Base-by-base conservation (phyloP, 768 basidiomycete species). In the Rossbeevera mucosa region DNA sequence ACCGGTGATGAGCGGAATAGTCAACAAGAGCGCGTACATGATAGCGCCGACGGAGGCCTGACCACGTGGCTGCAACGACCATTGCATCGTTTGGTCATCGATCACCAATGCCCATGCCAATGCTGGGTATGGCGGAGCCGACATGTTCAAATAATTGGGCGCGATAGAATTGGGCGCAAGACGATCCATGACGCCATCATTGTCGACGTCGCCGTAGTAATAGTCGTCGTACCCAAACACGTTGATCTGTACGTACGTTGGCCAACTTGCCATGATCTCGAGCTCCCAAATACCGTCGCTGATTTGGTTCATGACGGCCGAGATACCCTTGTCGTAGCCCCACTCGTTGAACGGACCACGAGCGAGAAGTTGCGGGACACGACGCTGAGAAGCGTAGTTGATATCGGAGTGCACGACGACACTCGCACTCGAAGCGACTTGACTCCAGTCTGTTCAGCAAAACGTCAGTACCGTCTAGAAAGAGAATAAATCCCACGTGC, bases 291-390 rank as follows among this genome's bases (percentile, higher is more conserved):
- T 74, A 47, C 85, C 80, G 44, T 90, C 78, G 7, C 72, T 69
- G 44, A 77, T 77, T 52, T 82, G 80, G 25, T 68, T 71, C 86
- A 95, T 91, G 56, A 78, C 59, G 36, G 88, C 79, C 0, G 80
- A 58, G 40, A 92, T 80, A 61, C 94, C 94, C 52, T 82, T 74
- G 72, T 96, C 94, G 65, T 83, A 93, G 50, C 94, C 94, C 91
- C 92, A 96, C 30, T 79, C 71, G 63, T 96, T 96, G 80, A 91
- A 96, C 0, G 85, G 83, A 44, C 94, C 94, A 59, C 94, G 86
- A 41, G 83, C 88, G 48, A 96, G 72, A 59, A 94, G 76, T 61
- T 94, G 91, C 22, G 94, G 94, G 25, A 90, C 86, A 22, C 91
- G 87, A 61, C 94, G 86, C 33, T 71, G 66, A 3, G 76, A 77